Percentiles rank a stretch among this genome's conserved stretches.
phyloP scores from a whole-genome alignment of 805 yeast species.

The Phaffomyces antillensis region DNA sequence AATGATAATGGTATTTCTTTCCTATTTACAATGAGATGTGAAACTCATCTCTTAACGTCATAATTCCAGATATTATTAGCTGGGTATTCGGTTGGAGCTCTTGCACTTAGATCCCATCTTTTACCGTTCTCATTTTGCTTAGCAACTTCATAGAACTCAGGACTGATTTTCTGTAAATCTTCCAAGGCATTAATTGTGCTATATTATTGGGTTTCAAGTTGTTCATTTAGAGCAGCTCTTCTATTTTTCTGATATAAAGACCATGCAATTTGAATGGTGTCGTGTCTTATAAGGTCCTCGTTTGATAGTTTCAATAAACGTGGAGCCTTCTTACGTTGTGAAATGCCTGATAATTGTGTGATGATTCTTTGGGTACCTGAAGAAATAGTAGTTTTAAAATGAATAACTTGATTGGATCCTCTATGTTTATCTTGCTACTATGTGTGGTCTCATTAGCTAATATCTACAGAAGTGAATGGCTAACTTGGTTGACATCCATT shows the following conservation, averaged over 20 bases:
- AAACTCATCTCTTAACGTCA: constrained; percentile 26
- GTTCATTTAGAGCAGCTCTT: constrained; percentile 33
- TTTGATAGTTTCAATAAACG: constrained; percentile 61
- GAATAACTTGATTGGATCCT: no score
- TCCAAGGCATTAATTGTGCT: constrained; percentile 67
- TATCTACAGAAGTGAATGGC: no score
- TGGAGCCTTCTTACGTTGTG: constrained; percentile 88
- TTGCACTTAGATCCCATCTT: constrained; percentile 74
- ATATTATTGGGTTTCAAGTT: constrained; percentile 52
- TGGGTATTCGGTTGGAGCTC: constrained; percentile 88
- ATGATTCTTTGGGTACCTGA: constrained; percentile 43
- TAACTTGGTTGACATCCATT: no score
- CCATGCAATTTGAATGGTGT: constrained; percentile 83
- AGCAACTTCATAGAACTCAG: constrained; percentile 56
- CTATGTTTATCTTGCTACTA: no score
- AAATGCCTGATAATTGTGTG: constrained; percentile 64
- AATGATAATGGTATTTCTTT: no score
- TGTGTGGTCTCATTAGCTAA: no score
- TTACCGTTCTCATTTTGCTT: constrained; percentile 44
- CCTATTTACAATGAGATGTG: background rate
- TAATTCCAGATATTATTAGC: constrained; percentile 75
- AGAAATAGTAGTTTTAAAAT: constrained; percentile 29
- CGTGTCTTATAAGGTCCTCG: constrained; percentile 83
- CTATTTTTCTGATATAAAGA: constrained; percentile 47
- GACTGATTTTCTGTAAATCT: constrained; percentile 46